Base-by-base conservation (phyloP, 2,329 filamentous ascomycete genomes). In the Xylariales sp. region DNA sequence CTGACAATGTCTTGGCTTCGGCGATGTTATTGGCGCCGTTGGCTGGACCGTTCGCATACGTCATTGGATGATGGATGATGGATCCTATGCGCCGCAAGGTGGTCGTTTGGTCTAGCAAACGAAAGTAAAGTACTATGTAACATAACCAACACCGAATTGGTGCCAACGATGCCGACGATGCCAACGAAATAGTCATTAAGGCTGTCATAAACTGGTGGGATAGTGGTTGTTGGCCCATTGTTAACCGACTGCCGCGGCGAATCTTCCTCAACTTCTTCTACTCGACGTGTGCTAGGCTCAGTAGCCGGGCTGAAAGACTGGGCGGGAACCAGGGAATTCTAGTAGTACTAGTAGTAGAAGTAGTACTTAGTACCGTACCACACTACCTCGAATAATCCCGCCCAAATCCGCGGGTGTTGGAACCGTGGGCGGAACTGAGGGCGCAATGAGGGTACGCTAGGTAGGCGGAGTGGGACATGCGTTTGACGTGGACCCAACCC, bases 1-100 rank as follows among this genome's bases (percentile, higher is more conserved):
- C 57, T 78, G 67, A 55, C 72, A 67, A 67, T 71, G 69, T 65
- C 68, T 70, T 68, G 52, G 64, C 55, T 41, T 39, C 28, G 58
- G 34, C 43, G 23, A 23, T 32, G 39, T 28, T 23, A 62, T 69
- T 66, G 67, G 67, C 39, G 36, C 45, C 43, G 54, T 49, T 8
- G 32, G 43, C 34, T 36, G 41, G 28, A 41, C 34, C 14, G 43
- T 32, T 60, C 60, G 36, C 18, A 48, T 45, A 46, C 56, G 64
- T 69, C 64, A 67, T 67, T 67, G 60, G 67, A 62, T 49, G 32
- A 36, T 28, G 39, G 39, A 14, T 41, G 1, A 41, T 14, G 12
- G 39, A 41, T 12, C 39, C 23, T n/a, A 36, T 45, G 43, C 48
- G 50, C 48, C 46, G 23, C 23, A 23, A 23, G 23, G 23, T 23